These are phyloP conservation scores for Sextonia rubra DNA, from an alignment of 164 flowering plant genomes.

Conservation along the genomic window DNA sequence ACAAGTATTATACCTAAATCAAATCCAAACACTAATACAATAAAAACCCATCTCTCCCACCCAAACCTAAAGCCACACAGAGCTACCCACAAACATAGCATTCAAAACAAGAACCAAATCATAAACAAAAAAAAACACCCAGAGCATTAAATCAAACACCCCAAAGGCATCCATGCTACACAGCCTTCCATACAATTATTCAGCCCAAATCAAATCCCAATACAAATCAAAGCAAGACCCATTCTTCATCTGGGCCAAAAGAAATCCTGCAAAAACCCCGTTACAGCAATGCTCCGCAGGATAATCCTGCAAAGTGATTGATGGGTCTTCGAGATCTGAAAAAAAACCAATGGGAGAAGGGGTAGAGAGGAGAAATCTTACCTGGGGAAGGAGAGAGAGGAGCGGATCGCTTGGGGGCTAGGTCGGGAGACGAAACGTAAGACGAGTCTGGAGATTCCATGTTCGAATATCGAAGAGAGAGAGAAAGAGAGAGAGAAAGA, in stretches of 20 bases:
- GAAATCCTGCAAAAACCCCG: not conserved
- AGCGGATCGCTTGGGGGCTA: constrained; percentile 20
- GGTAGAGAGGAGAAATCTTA: not conserved
- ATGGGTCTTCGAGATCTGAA: not conserved
- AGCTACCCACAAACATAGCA: too few species aligned
- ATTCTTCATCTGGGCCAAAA: not conserved
- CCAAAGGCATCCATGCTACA: too few species aligned
- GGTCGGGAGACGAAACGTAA: constrained; percentile 29
- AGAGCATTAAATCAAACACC: too few species aligned
- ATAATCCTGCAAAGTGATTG: not conserved
- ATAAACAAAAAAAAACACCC: too few species aligned
- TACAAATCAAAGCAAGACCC: not conserved
- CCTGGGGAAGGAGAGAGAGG: constrained; percentile 19
- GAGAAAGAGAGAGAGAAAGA: too few species aligned
- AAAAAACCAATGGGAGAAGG: not conserved
- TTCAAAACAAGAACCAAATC: too few species aligned
- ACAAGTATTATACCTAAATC: not conserved
- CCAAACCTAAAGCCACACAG: too few species aligned
- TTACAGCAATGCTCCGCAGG: not conserved
- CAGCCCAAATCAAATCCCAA: constrained; percentile 6
- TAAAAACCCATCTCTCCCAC: too few species aligned
- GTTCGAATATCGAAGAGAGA: too few species aligned
- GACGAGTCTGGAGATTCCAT: constrained; percentile 38
- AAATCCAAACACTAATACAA: constrained; percentile 3
- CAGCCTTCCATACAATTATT: too few species aligned